A percentile compares a stretch with the other conserved stretches of the same genome.
Evolutionary conservation across 164 flowering plant species (phyloP).

Genomic region (Aristolochia contorta): DNA sequence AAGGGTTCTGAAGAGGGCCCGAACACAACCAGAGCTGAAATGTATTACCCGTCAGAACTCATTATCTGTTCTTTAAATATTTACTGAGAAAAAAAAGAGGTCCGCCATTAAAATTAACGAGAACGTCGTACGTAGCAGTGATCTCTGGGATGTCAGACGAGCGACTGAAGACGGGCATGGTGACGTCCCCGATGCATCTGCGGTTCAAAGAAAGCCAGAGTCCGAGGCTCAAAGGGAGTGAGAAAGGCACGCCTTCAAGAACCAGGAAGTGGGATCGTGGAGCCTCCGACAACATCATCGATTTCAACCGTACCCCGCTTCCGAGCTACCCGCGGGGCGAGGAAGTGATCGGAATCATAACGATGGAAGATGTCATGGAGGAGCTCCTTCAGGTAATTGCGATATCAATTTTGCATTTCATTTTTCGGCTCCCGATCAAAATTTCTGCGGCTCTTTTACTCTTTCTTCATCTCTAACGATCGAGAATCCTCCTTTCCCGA

Average conservation of each 20-base stretch:
- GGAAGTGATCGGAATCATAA: slow-evolving; percentile 61
- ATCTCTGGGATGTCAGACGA: background rate
- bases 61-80: background rate
- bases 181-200: background rate
- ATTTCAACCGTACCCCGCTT: slow-evolving; percentile 16
- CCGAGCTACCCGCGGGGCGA: slow-evolving; percentile 19
- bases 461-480: no score
- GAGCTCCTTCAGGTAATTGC: slow-evolving; percentile 38
- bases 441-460: no score
- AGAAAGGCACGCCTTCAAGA: slow-evolving; percentile 5
- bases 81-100: background rate
- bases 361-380: slow-evolving; percentile 68
- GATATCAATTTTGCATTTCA: background rate
- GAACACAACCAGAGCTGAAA: background rate
- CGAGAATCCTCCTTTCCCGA: no score
- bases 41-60: no score
- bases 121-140: background rate
- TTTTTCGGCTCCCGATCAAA: no score
- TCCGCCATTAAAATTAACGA: background rate
- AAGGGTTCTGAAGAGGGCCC: background rate
- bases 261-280: slow-evolving; percentile 12
- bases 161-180: no score
- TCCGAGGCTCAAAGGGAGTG: background rate
- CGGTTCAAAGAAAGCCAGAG: background rate
- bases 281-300: slow-evolving; percentile 4